Percentiles rank a stretch among this genome's conserved stretches.
phyloP scores from a whole-genome alignment of 192 early-diverging fungal species.

The Funneliformis geosporum region DNA sequence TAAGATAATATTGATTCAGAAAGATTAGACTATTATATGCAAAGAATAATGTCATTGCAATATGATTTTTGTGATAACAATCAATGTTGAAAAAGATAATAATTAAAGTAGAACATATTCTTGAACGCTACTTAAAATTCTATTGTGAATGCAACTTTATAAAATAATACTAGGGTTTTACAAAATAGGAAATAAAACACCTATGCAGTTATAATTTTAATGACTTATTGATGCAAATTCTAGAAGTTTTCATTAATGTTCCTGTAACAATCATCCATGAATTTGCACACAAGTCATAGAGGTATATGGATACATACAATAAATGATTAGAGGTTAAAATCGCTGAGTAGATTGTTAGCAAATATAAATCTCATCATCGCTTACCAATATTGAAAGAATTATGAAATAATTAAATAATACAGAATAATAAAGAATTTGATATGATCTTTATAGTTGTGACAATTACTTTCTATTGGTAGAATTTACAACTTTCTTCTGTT shows the following conservation, averaged over 20 bases:
- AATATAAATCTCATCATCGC: too few species aligned
- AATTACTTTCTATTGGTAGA: too few species aligned
- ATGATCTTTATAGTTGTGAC: too few species aligned
- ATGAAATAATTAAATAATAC: too few species aligned
- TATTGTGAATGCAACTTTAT: conserved; percentile 38
- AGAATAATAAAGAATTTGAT: too few species aligned
- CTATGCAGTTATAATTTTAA: conserved; percentile 21
- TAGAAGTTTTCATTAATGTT: neutral
- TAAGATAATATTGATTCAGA: conserved; percentile 17
- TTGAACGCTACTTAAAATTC: conserved; percentile 26
- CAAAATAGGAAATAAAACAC: neutral
- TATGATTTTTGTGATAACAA: conserved; percentile 28
- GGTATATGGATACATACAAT: conserved; percentile 32
- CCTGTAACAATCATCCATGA: neutral
- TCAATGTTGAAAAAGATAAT: conserved; percentile 21
- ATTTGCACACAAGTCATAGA: conserved; percentile 8
- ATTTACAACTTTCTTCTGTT: too few species aligned
- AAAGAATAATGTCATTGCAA: conserved; percentile 4
- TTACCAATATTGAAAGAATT: too few species aligned
- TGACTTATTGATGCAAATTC: neutral
- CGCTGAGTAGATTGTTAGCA: too few species aligned
- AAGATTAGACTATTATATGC: conserved; percentile 4
- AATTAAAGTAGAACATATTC: conserved; percentile 18
- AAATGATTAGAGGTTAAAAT: too few species aligned
- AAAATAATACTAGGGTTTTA: conserved; percentile 23